Conservation (phyloP, 2,329 filamentous ascomycete species). For the Microsporum ferrugineum region DNA sequence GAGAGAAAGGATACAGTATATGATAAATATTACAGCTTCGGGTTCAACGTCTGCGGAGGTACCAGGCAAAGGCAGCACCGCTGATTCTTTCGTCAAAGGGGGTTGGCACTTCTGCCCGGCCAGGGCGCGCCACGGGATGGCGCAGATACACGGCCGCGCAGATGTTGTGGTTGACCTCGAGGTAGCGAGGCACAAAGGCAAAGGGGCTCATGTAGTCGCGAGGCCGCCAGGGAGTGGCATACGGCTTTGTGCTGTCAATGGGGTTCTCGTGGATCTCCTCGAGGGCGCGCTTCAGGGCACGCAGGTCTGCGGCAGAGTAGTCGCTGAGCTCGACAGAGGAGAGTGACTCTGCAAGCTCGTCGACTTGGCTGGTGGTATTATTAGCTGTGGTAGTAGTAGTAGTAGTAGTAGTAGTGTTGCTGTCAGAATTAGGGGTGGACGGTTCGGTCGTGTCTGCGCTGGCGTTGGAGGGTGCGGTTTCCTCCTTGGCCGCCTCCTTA, state of each 20-base stretch:
- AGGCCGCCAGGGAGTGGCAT: constrained; percentile 81
- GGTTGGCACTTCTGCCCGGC: constrained; percentile 69
- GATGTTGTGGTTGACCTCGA: constrained; percentile 96
- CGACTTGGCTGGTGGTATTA: not conserved
- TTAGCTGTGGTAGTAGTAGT: constrained; percentile 18
- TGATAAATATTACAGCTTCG: not conserved
- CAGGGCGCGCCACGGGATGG: constrained; percentile 80
- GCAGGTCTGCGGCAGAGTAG: constrained; percentile 39
- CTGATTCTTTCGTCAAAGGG: constrained; percentile 61
- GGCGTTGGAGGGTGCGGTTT: not conserved
- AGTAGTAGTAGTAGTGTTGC: constrained; percentile 14
- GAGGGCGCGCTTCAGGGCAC: constrained; percentile 46
- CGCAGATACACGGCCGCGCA: constrained; percentile 91
- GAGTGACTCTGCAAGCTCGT: constrained; percentile 23
- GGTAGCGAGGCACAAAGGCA: constrained; percentile 85
- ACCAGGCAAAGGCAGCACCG: constrained; percentile 88
- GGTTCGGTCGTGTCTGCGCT: not conserved
- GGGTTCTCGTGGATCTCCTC: constrained; percentile 61
- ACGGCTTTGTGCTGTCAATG: constrained; percentile 65
- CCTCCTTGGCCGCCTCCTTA: not conserved
- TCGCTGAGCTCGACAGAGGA: constrained; percentile 33
- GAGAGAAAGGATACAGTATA: not conserved
- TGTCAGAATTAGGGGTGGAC: constrained; percentile 13
- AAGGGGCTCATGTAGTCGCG: constrained; percentile 81
- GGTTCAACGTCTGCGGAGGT: constrained; percentile 63